Percentiles rank a stretch among this genome's conserved stretches.
Evolutionary conservation across 23 red algal species (phyloP).

Genomic region (Gracilariopsis chorda): DNA sequence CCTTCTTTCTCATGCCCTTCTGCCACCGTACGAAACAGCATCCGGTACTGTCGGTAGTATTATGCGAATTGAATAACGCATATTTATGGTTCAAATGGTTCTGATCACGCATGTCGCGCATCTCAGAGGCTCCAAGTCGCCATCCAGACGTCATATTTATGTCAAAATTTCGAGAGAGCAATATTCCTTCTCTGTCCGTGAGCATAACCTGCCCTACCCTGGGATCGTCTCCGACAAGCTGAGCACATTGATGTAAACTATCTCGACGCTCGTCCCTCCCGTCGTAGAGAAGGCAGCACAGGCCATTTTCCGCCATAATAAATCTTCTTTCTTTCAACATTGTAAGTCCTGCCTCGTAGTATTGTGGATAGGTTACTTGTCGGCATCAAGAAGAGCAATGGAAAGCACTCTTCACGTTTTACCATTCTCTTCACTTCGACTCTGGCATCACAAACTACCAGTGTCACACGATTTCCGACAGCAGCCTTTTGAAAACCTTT

Average conservation of each 20-base stretch:
- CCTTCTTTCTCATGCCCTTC: too few species aligned
- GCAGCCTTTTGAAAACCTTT: constrained; percentile 4
- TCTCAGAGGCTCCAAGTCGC: too few species aligned
- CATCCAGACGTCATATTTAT: too few species aligned
- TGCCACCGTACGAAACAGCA: neutral
- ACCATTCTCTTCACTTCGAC: constrained; percentile 11
- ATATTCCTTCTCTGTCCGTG: constrained; percentile 30
- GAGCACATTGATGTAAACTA: constrained; percentile 35
- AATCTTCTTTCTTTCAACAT: constrained; percentile 51
- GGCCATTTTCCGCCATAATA: constrained; percentile 71
- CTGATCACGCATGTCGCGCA: too few species aligned
- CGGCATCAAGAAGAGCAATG: constrained; percentile 80
- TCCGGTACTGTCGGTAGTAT: neutral
- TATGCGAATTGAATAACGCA: neutral
- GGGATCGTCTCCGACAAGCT: constrained; percentile 38
- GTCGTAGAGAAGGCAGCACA: constrained; percentile 42
- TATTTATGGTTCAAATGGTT: neutral
- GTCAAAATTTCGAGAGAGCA: neutral
- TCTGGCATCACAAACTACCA: constrained; percentile 42
- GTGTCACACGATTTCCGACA: neutral
- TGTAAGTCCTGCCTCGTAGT: constrained; percentile 59
- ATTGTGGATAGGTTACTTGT: constrained; percentile 67
- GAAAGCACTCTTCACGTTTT: constrained; percentile 38
- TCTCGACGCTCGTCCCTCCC: constrained; percentile 18
- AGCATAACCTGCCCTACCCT: constrained; percentile 72